These are phyloP conservation scores for Cladosporium sp. DNA, from an alignment of 2,329 filamentous ascomycete species.

Conservation along the genomic window DNA sequence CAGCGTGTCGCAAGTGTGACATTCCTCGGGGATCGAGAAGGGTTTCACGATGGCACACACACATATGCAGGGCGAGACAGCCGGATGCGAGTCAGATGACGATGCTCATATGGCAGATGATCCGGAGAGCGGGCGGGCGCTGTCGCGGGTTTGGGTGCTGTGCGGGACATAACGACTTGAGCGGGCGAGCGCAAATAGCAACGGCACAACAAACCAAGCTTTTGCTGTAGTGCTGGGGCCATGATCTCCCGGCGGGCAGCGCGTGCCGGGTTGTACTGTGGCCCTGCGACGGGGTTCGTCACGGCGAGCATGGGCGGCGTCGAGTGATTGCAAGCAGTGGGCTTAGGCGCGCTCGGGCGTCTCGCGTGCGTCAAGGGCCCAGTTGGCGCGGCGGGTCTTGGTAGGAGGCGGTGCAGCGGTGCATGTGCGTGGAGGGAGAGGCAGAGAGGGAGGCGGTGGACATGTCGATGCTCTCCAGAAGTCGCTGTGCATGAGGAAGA, in stretches of 20 bases:
- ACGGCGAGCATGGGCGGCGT: neutral
- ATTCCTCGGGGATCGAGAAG: conserved; percentile 6
- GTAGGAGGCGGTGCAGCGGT: conserved; percentile 8
- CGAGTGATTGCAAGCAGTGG: neutral
- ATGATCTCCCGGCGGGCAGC: conserved; percentile 7
- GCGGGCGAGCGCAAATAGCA: conserved; percentile 9
- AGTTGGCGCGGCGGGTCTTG: conserved; percentile 1
- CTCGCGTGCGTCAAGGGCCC: conserved; percentile 3
- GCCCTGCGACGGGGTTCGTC: conserved; percentile 5
- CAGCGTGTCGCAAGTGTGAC: neutral
- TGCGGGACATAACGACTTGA: neutral
- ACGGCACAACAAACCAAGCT: conserved; percentile 10
- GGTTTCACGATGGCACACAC: conserved; percentile 9
- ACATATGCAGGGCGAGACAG: neutral
- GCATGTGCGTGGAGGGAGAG: neutral
- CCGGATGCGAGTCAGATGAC: conserved; percentile 3
- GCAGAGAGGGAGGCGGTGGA: neutral
- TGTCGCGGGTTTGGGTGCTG: neutral
- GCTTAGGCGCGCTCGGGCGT: conserved; percentile 1
- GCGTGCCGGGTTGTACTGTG: neutral
- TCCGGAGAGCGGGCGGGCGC: neutral
- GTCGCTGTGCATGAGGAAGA: neutral
- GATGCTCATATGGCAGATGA: conserved; percentile 3
- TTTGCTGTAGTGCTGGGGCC: neutral
- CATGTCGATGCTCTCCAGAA: neutral